Evolutionary conservation across 2,329 filamentous ascomycete genomes (phyloP).

Genomic region (Fusarium dlaminii): DNA sequence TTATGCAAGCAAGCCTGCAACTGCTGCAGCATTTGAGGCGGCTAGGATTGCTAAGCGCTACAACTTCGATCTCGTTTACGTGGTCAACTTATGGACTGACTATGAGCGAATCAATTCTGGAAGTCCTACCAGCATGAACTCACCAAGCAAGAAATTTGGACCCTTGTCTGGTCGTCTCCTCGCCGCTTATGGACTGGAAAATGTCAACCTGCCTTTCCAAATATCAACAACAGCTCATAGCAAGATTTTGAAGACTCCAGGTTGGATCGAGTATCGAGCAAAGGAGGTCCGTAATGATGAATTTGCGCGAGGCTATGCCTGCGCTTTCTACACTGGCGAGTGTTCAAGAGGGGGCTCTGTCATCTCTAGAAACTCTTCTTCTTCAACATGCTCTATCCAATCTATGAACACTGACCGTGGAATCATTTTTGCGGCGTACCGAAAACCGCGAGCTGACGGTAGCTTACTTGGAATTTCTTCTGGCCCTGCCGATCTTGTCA

Average conservation of each 20-base stretch:
- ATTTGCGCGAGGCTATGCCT: slow-evolving; percentile 62
- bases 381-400: slow-evolving; percentile 36
- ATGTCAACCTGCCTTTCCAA: slow-evolving; percentile 61
- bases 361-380: slow-evolving; percentile 39
- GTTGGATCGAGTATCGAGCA: slow-evolving; percentile 64
- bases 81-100: slow-evolving; percentile 66
- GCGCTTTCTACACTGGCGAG: slow-evolving; percentile 61
- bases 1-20: slow-evolving; percentile 54
- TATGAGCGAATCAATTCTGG: slow-evolving; percentile 13
- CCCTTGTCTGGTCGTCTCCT: slow-evolving; percentile 60
- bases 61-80: slow-evolving; percentile 67
- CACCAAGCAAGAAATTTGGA: slow-evolving; percentile 13
- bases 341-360: slow-evolving; percentile 43
- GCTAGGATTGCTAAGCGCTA: slow-evolving; percentile 65
- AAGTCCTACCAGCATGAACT: slow-evolving; percentile 7
- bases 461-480: slow-evolving; percentile 49
- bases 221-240: slow-evolving; percentile 61
- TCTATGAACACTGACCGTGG: slow-evolving; percentile 55
- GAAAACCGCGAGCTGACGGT: slow-evolving; percentile 55
- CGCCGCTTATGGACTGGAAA: slow-evolving; percentile 63
- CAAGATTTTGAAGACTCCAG: slow-evolving; percentile 58
- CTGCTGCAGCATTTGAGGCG: slow-evolving; percentile 62
- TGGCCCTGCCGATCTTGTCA: slow-evolving; percentile 54
- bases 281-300: slow-evolving; percentile 54
- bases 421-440: slow-evolving; percentile 66